Conservation (phyloP, 208 protist species). For the Leishmania tarentolae region DNA sequence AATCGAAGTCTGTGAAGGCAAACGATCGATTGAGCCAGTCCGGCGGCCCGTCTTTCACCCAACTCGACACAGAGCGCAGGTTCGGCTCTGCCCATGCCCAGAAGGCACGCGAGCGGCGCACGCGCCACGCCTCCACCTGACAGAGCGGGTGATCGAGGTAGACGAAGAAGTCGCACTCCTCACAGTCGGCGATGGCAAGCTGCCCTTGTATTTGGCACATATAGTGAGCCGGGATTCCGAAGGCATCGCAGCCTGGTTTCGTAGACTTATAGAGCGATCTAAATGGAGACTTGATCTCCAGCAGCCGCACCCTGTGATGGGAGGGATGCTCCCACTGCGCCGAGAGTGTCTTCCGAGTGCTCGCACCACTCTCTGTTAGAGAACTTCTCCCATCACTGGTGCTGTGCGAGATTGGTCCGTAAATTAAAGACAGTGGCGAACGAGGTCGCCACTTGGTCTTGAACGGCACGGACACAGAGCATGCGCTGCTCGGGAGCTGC, state of each 20-base stretch:
- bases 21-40: constrained; percentile 62
- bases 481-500: constrained; percentile 1
- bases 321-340: neutral
- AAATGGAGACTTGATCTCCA: constrained; percentile 91
- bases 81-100: constrained; percentile 86
- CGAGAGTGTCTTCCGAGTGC: neutral
- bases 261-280: constrained; percentile 62
- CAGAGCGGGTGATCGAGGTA: constrained; percentile 63
- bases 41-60: constrained; percentile 67
- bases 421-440: neutral
- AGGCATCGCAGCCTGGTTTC: constrained; percentile 47
- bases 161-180: constrained; percentile 93
- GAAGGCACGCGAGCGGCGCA: constrained; percentile 63
- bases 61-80: constrained; percentile 61
- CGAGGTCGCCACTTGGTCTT: constrained; percentile 27
- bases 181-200: constrained; percentile 80
- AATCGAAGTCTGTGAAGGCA: constrained; percentile 73
- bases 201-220: constrained; percentile 93
- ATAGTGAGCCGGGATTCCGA: constrained; percentile 87
- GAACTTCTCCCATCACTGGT: neutral
- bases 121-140: constrained; percentile 82
- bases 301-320: constrained; percentile 35
- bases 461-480: constrained; percentile 55
- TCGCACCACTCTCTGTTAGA: neutral
- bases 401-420: neutral